Base-by-base conservation (phyloP, 495 filamentous ascomycete genomes). In the Sporormia fimetaria region DNA sequence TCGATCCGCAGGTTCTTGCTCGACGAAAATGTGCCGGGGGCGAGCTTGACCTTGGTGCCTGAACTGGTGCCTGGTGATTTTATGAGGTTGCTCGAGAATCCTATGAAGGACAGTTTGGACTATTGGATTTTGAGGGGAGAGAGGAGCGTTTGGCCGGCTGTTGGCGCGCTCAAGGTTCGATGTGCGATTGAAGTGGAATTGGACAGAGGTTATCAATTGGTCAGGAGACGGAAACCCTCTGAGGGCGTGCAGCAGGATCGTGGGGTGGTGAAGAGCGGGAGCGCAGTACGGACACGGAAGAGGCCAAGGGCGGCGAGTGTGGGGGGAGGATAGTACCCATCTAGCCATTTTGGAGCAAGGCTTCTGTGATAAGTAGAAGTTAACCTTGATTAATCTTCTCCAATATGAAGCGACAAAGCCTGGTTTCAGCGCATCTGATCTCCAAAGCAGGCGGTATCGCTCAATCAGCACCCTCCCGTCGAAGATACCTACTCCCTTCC, bases 121-220 rank as follows among this genome's bases (percentile, higher is more conserved):
- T 80, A 87, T 45, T 95, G 88, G 88, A 85, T 88, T 42, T 57
- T 77, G 14, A 68, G 80, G 28, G 88, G 88, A 6, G 87, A 95
- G 63, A 61, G 80, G 26, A 84, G 81, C 38, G 84, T 93, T 0
- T 96, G 88, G 88, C 88, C 88, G 3, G 83, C 85, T n/a, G 73
- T 93, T 30, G 75, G 75, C 20, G 83, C 86, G 10, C 63, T 96
- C 38, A 80, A 76, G 52, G 75, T 93, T 5, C 66, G 88, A n/a
- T 87, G 84, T 54, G 81, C 78, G 14, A 69, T 95, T 10, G 88
- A 96, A 58, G 78, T 83, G 33, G 84, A 90, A 55, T 63, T 95
- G 14, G 87, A 94, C 56, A 62, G 77, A 33, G 76, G 80, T 0
- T 94, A 92, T 63, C 83, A 92, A 60, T 62, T 76, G 41, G 81